Percentiles rank a stretch among this genome's conserved stretches.
Conservation (phyloP, 306 rosid species). For the Sicyos baderoa region DNA sequence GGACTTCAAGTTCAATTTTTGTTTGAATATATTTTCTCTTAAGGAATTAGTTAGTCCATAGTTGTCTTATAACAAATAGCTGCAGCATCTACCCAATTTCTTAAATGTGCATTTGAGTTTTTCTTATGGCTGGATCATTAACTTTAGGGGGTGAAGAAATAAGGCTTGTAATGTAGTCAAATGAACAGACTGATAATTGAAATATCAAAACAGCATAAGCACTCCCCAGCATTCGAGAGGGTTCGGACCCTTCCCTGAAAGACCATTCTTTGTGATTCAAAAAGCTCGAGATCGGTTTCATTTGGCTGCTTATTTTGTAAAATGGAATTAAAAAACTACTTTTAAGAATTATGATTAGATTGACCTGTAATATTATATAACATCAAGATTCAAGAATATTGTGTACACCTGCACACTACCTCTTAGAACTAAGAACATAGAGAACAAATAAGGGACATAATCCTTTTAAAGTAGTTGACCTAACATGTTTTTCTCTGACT, state of each 20-base stretch:
- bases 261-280: neutral
- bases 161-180: neutral
- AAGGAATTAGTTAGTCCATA: neutral
- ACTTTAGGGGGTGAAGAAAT: slow-evolving; percentile 4
- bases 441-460: neutral
- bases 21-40: neutral
- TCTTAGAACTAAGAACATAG: neutral
- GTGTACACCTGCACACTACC: neutral
- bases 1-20: neutral
- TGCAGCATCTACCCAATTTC: neutral
- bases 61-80: neutral
- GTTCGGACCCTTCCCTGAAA: neutral
- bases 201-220: slow-evolving; percentile 1
- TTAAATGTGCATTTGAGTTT: neutral
- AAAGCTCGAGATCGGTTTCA: neutral
- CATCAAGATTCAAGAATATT: neutral
- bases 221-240: neutral
- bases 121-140: neutral
- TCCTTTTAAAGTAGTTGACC: neutral
- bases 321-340: neutral
- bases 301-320: neutral
- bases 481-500: neutral
- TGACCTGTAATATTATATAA: neutral
- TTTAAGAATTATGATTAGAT: neutral
- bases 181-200: neutral